phyloP scores from a whole-genome alignment of 352 stramenopile species.

The Pythium myriotylum region DNA sequence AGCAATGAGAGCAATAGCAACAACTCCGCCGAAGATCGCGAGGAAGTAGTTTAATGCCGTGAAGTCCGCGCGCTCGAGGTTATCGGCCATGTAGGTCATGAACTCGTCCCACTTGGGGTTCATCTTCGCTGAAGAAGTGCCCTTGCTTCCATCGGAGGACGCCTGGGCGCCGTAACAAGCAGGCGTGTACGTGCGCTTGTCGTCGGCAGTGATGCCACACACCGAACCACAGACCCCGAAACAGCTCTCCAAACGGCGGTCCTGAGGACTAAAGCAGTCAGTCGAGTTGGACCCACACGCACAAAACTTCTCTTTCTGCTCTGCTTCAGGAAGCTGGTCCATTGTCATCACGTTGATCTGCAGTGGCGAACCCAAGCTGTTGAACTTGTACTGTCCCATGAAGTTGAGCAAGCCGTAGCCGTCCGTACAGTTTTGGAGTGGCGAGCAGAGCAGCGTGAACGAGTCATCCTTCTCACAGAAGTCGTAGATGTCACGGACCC shows the following conservation, averaged over 20 bases:
- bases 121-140: not conserved
- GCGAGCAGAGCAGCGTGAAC: slow-evolving; percentile 52
- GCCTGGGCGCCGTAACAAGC: slow-evolving; percentile 39
- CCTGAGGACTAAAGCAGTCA: slow-evolving; percentile 55
- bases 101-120: slow-evolving; percentile 43
- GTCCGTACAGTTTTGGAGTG: slow-evolving; percentile 56
- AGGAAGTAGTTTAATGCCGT: slow-evolving; percentile 61
- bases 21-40: slow-evolving; percentile 48
- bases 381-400: slow-evolving; percentile 72
- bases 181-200: slow-evolving; percentile 40
- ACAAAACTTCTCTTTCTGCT: slow-evolving; percentile 57
- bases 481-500: slow-evolving; percentile 72
- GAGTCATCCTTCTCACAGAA: slow-evolving; percentile 61
- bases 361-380: slow-evolving; percentile 58
- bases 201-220: slow-evolving; percentile 42
- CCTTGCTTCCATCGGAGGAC: not conserved
- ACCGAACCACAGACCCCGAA: slow-evolving; percentile 62
- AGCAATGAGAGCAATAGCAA: slow-evolving; percentile 38
- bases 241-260: slow-evolving; percentile 49
- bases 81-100: slow-evolving; percentile 42
- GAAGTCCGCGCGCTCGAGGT: slow-evolving; percentile 41
- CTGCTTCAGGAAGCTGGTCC: slow-evolving; percentile 37
- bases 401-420: slow-evolving; percentile 53
- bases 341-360: slow-evolving; percentile 78
- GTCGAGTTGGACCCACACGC: slow-evolving; percentile 38